phyloP scores from a whole-genome alignment of 306 rosid species.

The Corylus avellana region DNA sequence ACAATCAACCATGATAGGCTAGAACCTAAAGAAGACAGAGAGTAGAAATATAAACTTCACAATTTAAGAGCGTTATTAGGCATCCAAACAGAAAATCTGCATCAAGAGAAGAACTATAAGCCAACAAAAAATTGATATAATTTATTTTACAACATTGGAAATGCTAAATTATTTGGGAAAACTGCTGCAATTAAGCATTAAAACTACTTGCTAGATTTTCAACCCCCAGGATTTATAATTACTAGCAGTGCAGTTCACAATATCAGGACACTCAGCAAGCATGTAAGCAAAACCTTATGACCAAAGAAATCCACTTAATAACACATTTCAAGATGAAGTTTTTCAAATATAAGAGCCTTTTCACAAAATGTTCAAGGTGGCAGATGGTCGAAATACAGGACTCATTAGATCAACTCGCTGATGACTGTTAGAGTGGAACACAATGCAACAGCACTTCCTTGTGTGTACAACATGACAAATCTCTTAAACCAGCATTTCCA shows the following conservation, averaged over 20 bases:
- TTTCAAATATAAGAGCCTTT: neutral
- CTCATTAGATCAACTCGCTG: neutral
- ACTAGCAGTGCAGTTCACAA: neutral
- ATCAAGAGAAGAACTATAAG: neutral
- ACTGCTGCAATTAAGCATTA: neutral
- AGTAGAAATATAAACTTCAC: neutral
- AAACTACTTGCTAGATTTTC: neutral
- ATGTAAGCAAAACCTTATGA: neutral
- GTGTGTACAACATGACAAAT: neutral
- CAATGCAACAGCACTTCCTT: neutral
- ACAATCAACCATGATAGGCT: conserved; percentile 16
- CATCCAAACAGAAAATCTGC: neutral
- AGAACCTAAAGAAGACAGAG: conserved; percentile 18
- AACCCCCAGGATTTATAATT: neutral
- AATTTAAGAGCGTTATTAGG: neutral
- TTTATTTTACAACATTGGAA: neutral
- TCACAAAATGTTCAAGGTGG: neutral
- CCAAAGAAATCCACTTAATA: neutral
- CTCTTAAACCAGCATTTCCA: neutral
- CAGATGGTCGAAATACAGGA: neutral
- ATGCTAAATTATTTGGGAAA: neutral
- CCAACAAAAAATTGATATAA: neutral
- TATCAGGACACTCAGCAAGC: neutral
- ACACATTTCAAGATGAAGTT: neutral
- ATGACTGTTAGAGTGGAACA: neutral